Base-by-base conservation (phyloP, 2,329 filamentous ascomycete genomes). In the Colletotrichum sojae region DNA sequence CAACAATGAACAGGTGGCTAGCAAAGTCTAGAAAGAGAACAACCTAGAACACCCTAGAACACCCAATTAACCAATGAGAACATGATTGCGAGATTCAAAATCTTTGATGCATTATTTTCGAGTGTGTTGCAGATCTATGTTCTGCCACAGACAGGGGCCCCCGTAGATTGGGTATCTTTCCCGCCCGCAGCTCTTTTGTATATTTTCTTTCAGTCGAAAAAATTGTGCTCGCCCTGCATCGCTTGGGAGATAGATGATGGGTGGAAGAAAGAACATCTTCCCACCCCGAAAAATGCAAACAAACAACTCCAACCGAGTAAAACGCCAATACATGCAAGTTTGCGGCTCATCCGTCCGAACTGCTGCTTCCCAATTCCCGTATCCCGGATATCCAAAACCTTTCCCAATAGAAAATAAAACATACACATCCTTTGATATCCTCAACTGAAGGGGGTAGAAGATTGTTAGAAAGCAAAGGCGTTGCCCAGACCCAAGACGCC, bases 401-500 rank as follows among this genome's bases (percentile, higher is more conserved):
- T 31, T 31, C 22, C n/a, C 51, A 43, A 31, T 12, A 18, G 31
- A 49, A 46, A 51, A 36, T n/a, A 36, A 36, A 36, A 36, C 27
- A 36, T 36, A 36, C 31, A 36, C 9, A 36, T 36, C 9, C 31
- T 8, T 36, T 36, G 31, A 9, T 31, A 36, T 36, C 31, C 31
- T 4, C 10, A 36, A 2, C 10, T 36, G 31, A 36, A 36, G 9
- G 2, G 31, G 31, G 5, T 3, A 10, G 31, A 20, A 31, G 18
- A 2, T 18, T 15, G 2, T 60, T 10, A 67, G 10, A 69, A 61
- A 3, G 62, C 67, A 22, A 46, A 69, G 2, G 51, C 67, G 18
- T 56, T 69, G 12, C 67, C 67, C 18, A 69, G 20, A 1, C 67
- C 67, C 45, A 69, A 22, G 4, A 69, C 36, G 5, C 62, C 67